Conservation (phyloP, 345 rosid species). For the Raphanus sativus region DNA sequence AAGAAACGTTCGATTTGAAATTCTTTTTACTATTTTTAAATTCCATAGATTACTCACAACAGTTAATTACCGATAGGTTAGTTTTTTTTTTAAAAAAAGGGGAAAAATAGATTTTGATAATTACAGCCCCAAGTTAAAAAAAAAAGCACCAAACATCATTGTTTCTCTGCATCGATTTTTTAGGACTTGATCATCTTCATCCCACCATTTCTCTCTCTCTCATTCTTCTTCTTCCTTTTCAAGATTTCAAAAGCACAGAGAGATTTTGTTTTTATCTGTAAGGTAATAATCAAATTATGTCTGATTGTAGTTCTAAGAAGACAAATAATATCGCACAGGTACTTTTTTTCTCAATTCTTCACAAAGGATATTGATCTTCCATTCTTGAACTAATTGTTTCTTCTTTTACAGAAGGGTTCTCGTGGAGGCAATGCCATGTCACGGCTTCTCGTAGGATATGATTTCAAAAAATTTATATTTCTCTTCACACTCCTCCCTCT, state of each 20-base stretch:
- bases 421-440: constrained; percentile 31
- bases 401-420: constrained; percentile 24
- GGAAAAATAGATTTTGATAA: too few species aligned
- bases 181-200: background rate
- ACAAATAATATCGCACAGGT: background rate
- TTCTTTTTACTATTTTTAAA: constrained; percentile 23
- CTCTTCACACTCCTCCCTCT: constrained; percentile 29
- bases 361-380: background rate
- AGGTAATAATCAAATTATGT: background rate
- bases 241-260: background rate
- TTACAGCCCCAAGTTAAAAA: background rate
- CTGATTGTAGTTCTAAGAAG: background rate
- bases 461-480: constrained; percentile 19
- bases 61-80: background rate
- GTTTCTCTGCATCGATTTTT: background rate
- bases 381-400: background rate
- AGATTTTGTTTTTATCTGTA: background rate
- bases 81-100: background rate
- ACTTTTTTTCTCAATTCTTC: background rate
- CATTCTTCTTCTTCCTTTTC: background rate
- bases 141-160: background rate
- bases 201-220: background rate
- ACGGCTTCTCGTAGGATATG: constrained; percentile 10
- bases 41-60: background rate
- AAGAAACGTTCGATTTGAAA: constrained; percentile 10